Base-by-base conservation (phyloP, 2,329 filamentous ascomycete species). In the Acrocalymma vagum region DNA sequence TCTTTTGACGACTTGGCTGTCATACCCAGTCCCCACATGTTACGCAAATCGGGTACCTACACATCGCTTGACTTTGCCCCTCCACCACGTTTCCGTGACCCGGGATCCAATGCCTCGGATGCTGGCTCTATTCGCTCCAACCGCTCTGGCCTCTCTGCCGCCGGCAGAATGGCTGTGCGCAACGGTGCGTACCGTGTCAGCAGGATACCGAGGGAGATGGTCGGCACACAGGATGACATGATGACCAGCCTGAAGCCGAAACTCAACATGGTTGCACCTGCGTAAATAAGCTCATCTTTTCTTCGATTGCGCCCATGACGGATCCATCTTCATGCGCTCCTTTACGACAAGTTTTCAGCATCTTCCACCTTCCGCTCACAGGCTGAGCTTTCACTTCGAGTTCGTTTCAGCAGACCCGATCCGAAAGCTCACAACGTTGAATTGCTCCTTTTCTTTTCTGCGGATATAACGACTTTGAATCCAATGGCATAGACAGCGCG, bases 101-200 rank as follows among this genome's bases (percentile, higher is more conserved):
- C 56, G 10, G 65, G 65, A 26, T 62, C 59, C 6, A 68, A 64
- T 40, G 49, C 42, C 4, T 76, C 72, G 17, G 76, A 78, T 42
- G 72, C 73, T 7, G 75, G 73, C 34, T 75, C 72, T 26, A 75
- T 79, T 46, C 80, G 80, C 57, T 89, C 88, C 70, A 90, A 89
- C 74, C 81, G 84, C 33, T 90, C 85, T 28, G 90, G 88, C 34
- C 85, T 95, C 57, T 95, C 90, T 5, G 78, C 83, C 4, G 73
- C 35, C 82, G 91, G 62, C 73, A 83, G 35, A 76, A 84, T 46
- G 87, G 89, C 58, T 5, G 85, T 96, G 58, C 88, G 91, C 52
- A 81, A 76, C 42, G 92, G 92, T 52, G 91, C 90, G 29, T 93
- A 95, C 61, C 88, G 92, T 49, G 83, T 96, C 52, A 94, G 89